Base-by-base conservation (phyloP, 1,284 basidiomycete species). In the Heterobasidion parviporum region DNA sequence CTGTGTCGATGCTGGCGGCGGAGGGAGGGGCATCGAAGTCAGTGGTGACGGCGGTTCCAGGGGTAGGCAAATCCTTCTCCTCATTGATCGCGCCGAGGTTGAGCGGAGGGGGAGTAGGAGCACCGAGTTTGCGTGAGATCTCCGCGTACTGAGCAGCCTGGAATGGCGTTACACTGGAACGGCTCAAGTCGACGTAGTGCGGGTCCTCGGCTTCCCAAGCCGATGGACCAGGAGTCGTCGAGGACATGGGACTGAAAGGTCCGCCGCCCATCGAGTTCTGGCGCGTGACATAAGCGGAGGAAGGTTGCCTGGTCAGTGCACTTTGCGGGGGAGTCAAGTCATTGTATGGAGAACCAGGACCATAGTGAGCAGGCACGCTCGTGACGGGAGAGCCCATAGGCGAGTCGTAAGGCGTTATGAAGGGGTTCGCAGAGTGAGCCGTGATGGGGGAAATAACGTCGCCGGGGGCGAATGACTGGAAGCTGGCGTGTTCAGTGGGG, bases 71-170 rank as follows among this genome's bases (percentile, higher is more conserved):
- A 50, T 70, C 64, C 45, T 68, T 61, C 52, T 70, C 64, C 53
- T 70, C 64, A 16, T 69, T 63, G 54, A 71, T 67, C 2, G 71
- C 45, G 6, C 59, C 61, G 32, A 62, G 38, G 10, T 65, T 60
- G 32, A 61, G 50, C 8, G 66, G 57, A 12, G 67, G 41, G 20
- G 56, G 70, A 18, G 73, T 71, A 20, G 67, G 68, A 8, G 74
- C 66, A 56, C 80, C 77, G 49, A 89, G 65, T 16, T 71, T 76
- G 60, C 75, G 73, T 2, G 82, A 80, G 56, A 87, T 87, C 62
- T 83, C 84, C n/a, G 73, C 79, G 61, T 88, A 88, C 65, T 89
- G 87, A 0, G 74, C 76, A 26, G 82, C 85, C 64, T 89, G 87
- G 75, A 76, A 86, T 0, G 87, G 85, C 6, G 85, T 81, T 3